phyloP scores from a whole-genome alignment of 768 basidiomycete genomes.

The Asterophora lycoperdoides region DNA sequence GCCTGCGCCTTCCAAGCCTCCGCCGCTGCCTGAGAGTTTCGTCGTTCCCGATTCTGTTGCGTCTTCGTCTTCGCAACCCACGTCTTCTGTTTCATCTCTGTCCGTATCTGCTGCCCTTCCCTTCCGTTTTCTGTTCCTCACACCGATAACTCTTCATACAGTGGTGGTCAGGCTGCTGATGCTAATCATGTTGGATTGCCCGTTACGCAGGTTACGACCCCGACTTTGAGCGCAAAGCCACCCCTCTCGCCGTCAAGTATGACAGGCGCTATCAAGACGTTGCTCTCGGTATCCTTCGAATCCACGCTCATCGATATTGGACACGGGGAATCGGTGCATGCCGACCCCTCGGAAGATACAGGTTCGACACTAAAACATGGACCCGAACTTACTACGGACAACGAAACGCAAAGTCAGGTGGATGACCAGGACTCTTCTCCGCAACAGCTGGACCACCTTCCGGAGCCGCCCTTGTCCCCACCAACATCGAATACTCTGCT shows the following conservation, averaged over 20 bases:
- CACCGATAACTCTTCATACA: constrained; percentile 31
- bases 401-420: constrained; percentile 19
- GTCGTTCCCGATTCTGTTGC: constrained; percentile 29
- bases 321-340: constrained; percentile 16
- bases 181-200: constrained; percentile 33
- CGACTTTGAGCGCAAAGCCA: no score
- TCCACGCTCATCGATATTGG: constrained; percentile 50
- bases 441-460: constrained; percentile 41
- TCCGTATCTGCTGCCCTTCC: constrained; percentile 46
- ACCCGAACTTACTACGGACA: constrained; percentile 11
- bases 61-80: constrained; percentile 30
- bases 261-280: constrained; percentile 23
- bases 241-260: constrained; percentile 6
- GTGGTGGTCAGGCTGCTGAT: constrained; percentile 41
- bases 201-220: constrained; percentile 39
- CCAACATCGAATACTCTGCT: constrained; percentile 47
- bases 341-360: constrained; percentile 21
- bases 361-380: constrained; percentile 22
- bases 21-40: constrained; percentile 14
- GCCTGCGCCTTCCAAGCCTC: constrained; percentile 5
- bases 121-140: constrained; percentile 35
- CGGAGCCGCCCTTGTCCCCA: constrained; percentile 59
- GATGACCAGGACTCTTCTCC: constrained; percentile 16
- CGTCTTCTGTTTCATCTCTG: constrained; percentile 35
- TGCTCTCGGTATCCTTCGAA: constrained; percentile 44